Base-by-base conservation (phyloP, 2,329 filamentous ascomycete species). In the Botrytis aclada region DNA sequence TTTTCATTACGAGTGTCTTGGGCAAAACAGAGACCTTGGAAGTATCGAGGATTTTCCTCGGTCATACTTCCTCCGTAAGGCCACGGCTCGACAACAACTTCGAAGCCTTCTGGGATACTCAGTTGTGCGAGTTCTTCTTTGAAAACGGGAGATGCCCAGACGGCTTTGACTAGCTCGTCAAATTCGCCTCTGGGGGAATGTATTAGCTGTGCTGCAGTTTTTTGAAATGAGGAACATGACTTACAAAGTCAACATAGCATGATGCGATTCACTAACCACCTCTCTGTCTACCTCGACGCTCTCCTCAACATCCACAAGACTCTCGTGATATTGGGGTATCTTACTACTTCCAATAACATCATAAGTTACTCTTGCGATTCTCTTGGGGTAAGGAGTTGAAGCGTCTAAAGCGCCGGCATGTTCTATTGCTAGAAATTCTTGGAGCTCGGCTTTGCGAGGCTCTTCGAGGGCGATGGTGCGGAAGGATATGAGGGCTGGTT, bases 391-490 rank as follows among this genome's bases (percentile, higher is more conserved):
- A 58, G 75, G 71, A 32, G 77, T 84, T 1, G 78, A 76, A 7
- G 82, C 81, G 4, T 82, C 80, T 18, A 82, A 69, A 71, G 78
- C 77, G 1, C 83, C 83, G 20, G 80, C 80, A 70, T 85, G 82
- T 76, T 86, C 84, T 6, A 84, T 83, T 22, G 83, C 83, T 29
- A 88, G 79, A 76, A 86, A 89, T 4, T 82, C 82, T 39, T 84
- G 77, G 8, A 88, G 83, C 69, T 86, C 83, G 14, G 80, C 79
- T 81, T 89, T 89, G 12, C 83, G 81, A 4, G 87, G 86, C 77
- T 89, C 87, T 41, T 85, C 81, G 16, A 89, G 82, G 20, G 84
- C 90, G n/a, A 91, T 83, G 37, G 84, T 83, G 78, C 90, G 90
- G 84, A 89, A 91, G 69, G 89, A 86, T 61, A 90, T 83, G 9